Percentiles rank a stretch among this genome's conserved stretches.
phyloP scores from a whole-genome alignment of 768 basidiomycete genomes.

The Cystofilobasidium capitatum region DNA sequence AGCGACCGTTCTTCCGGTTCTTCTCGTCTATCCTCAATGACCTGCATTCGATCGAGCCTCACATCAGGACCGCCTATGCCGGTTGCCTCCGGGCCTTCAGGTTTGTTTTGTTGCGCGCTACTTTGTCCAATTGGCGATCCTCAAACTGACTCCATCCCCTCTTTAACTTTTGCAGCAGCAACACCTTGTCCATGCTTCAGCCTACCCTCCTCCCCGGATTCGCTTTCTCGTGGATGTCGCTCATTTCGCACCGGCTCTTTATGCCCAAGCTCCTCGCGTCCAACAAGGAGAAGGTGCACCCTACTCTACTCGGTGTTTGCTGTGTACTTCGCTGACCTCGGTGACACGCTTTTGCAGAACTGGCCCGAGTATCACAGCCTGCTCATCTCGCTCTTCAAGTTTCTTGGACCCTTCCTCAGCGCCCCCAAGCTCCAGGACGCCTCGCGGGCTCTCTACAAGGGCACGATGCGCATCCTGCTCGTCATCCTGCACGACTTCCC shows the following conservation, averaged over 20 bases:
- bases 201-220: constrained; percentile 96
- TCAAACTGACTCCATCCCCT: not conserved
- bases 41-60: constrained; percentile 70
- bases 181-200: constrained; percentile 89
- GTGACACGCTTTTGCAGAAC: constrained; percentile 46
- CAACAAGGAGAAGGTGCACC: constrained; percentile 70
- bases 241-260: constrained; percentile 91
- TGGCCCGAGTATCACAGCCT: constrained; percentile 96
- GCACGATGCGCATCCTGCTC: constrained; percentile 76
- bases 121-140: constrained; percentile 12
- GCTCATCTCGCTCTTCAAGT: constrained; percentile 86
- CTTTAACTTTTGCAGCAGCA: constrained; percentile 49
- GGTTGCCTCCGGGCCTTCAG: constrained; percentile 65
- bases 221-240: constrained; percentile 94
- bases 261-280: constrained; percentile 88
- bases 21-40: constrained; percentile 95
- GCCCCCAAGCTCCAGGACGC: constrained; percentile 63
- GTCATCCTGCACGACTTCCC: constrained; percentile 98
- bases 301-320: not conserved
- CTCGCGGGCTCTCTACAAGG: constrained; percentile 78
- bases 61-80: constrained; percentile 79
- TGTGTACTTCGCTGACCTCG: not conserved
- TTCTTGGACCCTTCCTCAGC: constrained; percentile 81
- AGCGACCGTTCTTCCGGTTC: constrained; percentile 96
- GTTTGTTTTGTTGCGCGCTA: constrained; percentile 43